Evolutionary conservation across 768 basidiomycete species (phyloP).

Genomic region (Lactifluus volemus): DNA sequence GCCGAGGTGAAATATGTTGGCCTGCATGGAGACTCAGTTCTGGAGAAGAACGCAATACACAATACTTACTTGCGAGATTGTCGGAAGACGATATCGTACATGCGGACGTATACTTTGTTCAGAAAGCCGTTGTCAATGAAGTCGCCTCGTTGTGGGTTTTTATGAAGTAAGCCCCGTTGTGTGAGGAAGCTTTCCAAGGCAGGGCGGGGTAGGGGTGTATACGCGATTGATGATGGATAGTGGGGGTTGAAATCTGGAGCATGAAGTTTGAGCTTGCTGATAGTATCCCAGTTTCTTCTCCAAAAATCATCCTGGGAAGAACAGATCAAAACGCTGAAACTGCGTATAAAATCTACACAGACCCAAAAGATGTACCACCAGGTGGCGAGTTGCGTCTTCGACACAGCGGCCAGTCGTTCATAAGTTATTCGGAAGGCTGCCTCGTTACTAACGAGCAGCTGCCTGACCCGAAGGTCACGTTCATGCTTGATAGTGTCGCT

Average conservation of each 20-base stretch:
- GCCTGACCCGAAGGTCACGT: slow-evolving; percentile 45
- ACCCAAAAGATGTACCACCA: slow-evolving; percentile 86
- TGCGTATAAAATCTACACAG: slow-evolving; percentile 18
- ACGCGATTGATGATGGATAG: slow-evolving; percentile 64
- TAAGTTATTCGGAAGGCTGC: slow-evolving; percentile 41
- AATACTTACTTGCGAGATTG: slow-evolving; percentile 36
- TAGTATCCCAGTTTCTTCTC: slow-evolving; percentile 57
- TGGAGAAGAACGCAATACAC: neutral
- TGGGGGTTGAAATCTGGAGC: slow-evolving; percentile 61
- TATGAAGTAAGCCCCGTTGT: slow-evolving; percentile 51
- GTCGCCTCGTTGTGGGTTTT: slow-evolving; percentile 33
- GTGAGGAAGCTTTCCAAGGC: slow-evolving; percentile 55
- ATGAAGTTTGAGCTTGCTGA: slow-evolving; percentile 39
- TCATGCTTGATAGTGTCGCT: slow-evolving; percentile 41
- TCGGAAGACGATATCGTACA: slow-evolving; percentile 61
- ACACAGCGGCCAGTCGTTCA: slow-evolving; percentile 44
- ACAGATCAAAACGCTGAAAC: neutral
- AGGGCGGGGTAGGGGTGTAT: slow-evolving; percentile 55
- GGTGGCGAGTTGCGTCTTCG: slow-evolving; percentile 39
- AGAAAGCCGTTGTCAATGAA: slow-evolving; percentile 57
- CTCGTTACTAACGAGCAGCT: slow-evolving; percentile 39
- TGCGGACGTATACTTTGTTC: slow-evolving; percentile 61
- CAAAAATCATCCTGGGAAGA: slow-evolving; percentile 58
- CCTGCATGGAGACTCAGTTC: slow-evolving; percentile 31
- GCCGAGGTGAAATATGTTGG: slow-evolving; percentile 56